Conservation (phyloP, 31 red algal species). For the Porphyra umbilicalis region DNA sequence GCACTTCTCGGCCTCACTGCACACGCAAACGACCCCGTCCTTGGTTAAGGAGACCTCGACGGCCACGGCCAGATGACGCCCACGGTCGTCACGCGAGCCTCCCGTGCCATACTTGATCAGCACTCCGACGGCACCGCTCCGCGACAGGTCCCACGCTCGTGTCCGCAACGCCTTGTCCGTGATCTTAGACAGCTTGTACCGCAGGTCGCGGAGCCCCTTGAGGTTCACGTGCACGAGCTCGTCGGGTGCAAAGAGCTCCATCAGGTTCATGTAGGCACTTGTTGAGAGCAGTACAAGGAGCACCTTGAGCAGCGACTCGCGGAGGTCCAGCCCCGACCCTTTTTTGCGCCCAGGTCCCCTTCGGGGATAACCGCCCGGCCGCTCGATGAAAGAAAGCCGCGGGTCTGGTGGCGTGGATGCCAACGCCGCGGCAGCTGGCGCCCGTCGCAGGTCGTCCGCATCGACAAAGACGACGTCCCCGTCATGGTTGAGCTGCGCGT, state of each 20-base stretch:
- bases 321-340: neutral
- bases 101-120: neutral
- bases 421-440: neutral
- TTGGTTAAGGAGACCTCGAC: neutral
- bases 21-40: neutral
- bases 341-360: neutral
- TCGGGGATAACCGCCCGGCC: neutral
- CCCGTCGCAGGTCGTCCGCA: neutral
- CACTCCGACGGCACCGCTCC: neutral
- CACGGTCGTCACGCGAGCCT: neutral
- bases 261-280: neutral
- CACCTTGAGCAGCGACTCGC: neutral
- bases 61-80: neutral
- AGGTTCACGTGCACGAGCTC: neutral
- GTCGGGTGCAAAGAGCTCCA: neutral
- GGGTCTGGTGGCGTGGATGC: no score
- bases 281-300: neutral
- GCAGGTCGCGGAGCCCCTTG: neutral
- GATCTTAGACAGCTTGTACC: neutral
- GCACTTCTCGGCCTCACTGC: neutral
- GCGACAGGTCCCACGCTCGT: neutral
- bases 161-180: neutral
- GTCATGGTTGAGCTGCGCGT: neutral
- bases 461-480: neutral
- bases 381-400: neutral